These are phyloP conservation scores for Sporothrix phasma DNA, from an alignment of 2,329 filamentous ascomycete species.

Conservation along the genomic window DNA sequence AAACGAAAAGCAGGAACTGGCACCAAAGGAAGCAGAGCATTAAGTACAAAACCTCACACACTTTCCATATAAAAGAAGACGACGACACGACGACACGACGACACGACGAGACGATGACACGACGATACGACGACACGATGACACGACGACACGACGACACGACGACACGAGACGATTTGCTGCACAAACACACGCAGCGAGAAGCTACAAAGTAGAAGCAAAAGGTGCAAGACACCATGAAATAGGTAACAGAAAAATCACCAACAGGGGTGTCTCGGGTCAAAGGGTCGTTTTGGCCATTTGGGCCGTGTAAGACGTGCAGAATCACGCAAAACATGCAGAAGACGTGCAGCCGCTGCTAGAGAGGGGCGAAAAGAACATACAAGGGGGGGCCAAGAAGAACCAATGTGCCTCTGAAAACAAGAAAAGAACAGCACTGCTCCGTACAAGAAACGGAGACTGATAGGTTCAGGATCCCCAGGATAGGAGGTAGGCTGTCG, in stretches of 20 bases:
- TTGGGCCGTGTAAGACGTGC: neutral
- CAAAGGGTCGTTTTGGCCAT: neutral
- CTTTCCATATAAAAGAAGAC: too few species aligned
- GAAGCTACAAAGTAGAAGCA: neutral
- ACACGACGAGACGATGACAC: neutral
- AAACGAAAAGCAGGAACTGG: neutral
- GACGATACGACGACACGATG: too few species aligned
- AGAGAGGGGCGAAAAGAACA: neutral
- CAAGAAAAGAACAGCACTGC: neutral
- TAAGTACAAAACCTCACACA: too few species aligned
- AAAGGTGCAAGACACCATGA: neutral
- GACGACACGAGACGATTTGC: neutral
- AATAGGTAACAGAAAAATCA: neutral
- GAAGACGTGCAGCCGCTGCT: neutral
- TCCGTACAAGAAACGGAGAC: neutral
- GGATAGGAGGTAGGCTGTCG: neutral
- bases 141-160: too few species aligned
- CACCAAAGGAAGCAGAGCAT: neutral
- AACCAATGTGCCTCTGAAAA: neutral
- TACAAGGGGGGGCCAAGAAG: neutral
- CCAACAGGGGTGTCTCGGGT: neutral
- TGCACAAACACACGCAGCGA: neutral
- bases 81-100: neutral
- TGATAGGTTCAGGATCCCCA: neutral
- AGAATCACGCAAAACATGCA: slow-evolving; percentile 7